These are phyloP conservation scores for Picea glauca DNA, from an alignment of 75 land plant genomes.

Conservation along the genomic window DNA sequence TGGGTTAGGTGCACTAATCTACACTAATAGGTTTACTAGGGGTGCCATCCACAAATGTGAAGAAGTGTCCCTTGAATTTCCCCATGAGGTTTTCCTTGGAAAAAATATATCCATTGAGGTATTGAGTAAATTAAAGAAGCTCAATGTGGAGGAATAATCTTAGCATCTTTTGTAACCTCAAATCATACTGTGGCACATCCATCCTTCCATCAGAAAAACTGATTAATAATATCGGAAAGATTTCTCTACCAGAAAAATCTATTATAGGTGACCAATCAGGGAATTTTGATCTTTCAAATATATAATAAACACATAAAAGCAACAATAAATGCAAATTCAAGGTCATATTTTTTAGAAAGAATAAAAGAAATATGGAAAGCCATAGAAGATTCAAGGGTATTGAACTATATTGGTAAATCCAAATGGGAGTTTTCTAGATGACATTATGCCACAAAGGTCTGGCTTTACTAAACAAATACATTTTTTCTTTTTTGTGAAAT, in stretches of 20 bases:
- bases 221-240: background rate
- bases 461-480: too few relatives aligned
- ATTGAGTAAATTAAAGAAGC: background rate
- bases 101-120: too few relatives aligned
- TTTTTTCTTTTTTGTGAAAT: too few relatives aligned
- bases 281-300: conserved; percentile 2
- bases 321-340: background rate
- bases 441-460: too few relatives aligned
- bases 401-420: background rate
- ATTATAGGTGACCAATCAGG: background rate
- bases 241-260: background rate
- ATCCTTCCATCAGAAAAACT: background rate
- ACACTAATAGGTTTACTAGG: too few relatives aligned
- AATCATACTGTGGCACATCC: background rate
- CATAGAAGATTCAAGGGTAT: background rate
- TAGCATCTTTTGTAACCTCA: background rate
- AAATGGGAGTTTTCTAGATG: too few relatives aligned
- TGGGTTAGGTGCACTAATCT: too few relatives aligned
- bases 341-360: background rate
- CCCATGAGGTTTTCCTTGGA: too few relatives aligned
- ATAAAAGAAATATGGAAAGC: background rate
- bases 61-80: too few relatives aligned
- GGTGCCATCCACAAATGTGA: too few relatives aligned
- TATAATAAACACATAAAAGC: background rate
- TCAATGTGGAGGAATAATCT: background rate